Evolutionary conservation across 306 rosid genomes (phyloP), one percentile per base, ranked within the genome.

Genomic region (Purshia tridentata): DNA sequence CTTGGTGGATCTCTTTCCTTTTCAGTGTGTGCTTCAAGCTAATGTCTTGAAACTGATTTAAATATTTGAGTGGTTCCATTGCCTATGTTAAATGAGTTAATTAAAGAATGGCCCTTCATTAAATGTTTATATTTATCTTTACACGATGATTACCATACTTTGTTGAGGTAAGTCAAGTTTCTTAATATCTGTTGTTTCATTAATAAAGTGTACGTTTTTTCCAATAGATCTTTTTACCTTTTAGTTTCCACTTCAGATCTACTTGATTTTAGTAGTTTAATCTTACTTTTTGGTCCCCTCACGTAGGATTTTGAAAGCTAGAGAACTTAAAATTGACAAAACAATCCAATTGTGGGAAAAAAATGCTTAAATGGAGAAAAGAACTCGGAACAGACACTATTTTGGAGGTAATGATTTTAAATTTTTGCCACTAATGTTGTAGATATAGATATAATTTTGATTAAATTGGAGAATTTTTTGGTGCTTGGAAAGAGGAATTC

Each of bases 291-390:
- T 50, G 11, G 11, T 10, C 16, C 9, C 61, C 54, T 73, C 51
- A 55, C 67, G 77, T 75, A 90, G 98, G 75, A 91, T 93, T 85
- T 86, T 93, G 76, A 93, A 89, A 78, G 96, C 98, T 44, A 87
- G 96, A 77, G 97, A 89, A 45, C 90, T 91, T 72, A 81, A 85
- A 77, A 77, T 87, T 65, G 97, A 93, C 55, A 91, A 86, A 78
- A 87, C 97, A 15, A 79, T 90, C 74, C 89, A 76, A 72, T 91
- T 93, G 89, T 93, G 97, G 97, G 92, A 89, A 74, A 96, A 96
- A 93, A 55, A 89, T 93, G 98, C 86, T 93, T 52, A 60, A 67
- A 76, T 93, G 97, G 97, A 93, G 97, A 76, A 93, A 77, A 70
- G 93, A 89, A 76, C 91, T 60, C 65, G 97, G 92, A 82, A 84